Evolutionary conservation across 1,284 basidiomycete genomes (phyloP).

Genomic region (Termitomyces sp.): DNA sequence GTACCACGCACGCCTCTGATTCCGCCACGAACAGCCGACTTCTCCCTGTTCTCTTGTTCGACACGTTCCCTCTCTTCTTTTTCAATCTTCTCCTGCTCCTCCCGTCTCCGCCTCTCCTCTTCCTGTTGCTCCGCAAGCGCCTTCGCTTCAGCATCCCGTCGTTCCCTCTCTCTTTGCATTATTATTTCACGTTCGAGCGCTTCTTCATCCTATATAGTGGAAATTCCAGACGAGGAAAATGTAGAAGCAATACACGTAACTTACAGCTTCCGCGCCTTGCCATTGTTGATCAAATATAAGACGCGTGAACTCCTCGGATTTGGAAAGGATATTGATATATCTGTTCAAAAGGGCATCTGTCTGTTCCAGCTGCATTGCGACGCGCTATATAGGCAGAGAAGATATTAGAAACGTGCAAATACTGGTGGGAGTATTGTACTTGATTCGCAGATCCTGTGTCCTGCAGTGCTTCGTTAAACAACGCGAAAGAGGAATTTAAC

Average conservation of each 20-base stretch:
- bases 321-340: slow-evolving; percentile 64
- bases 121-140: slow-evolving; percentile 43
- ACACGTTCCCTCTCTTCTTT: slow-evolving; percentile 41
- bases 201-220: slow-evolving; percentile 49
- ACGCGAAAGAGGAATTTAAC: slow-evolving; percentile 61
- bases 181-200: slow-evolving; percentile 43
- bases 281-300: slow-evolving; percentile 72
- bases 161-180: slow-evolving; percentile 41
- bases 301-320: slow-evolving; percentile 59
- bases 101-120: slow-evolving; percentile 41
- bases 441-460: slow-evolving; percentile 61
- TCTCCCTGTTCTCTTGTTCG: slow-evolving; percentile 37
- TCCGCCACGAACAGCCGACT: slow-evolving; percentile 33
- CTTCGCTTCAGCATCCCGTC: slow-evolving; percentile 47
- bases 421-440: slow-evolving; percentile 33
- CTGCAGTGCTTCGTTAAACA: slow-evolving; percentile 59
- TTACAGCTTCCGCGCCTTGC: slow-evolving; percentile 64
- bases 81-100: slow-evolving; percentile 45
- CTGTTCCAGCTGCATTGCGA: slow-evolving; percentile 58
- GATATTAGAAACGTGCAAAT: background rate
- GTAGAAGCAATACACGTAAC: slow-evolving; percentile 17
- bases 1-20: slow-evolving; percentile 54
- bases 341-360: slow-evolving; percentile 69
- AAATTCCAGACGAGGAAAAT: slow-evolving; percentile 1
- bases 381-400: slow-evolving; percentile 36